Percentiles rank a stretch among this genome's conserved stretches.
These are phyloP conservation scores for Arxiozyma bovina DNA, from an alignment of 1,139 yeast genomes.

Conservation along the genomic window DNA sequence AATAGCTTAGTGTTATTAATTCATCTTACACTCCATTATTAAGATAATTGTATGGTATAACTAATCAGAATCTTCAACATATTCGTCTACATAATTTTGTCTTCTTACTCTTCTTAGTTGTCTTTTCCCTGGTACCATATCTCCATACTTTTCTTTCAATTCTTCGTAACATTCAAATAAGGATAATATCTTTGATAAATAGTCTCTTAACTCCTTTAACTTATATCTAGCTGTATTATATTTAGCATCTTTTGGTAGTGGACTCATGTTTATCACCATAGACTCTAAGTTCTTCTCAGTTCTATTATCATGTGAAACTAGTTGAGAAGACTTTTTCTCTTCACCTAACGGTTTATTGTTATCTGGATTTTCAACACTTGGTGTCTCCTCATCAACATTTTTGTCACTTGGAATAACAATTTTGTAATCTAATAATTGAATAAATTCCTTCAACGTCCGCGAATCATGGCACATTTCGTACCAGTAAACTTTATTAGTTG, in stretches of 20 bases:
- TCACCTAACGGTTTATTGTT: background rate
- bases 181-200: conserved; percentile 18
- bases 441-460: conserved; percentile 21
- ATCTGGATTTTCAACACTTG: background rate
- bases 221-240: conserved; percentile 26
- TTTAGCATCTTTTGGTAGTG: conserved; percentile 27
- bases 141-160: conserved; percentile 22
- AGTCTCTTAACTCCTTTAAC: conserved; percentile 19
- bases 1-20: too few relatives aligned
- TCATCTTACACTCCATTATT: conserved; percentile 7
- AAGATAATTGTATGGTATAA: background rate
- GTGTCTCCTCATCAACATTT: conserved; percentile 4
- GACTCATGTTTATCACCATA: conserved; percentile 19
- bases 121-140: conserved; percentile 26
- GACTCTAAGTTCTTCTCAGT: conserved; percentile 1
- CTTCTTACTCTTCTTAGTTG: conserved; percentile 27
- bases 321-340: background rate
- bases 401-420: conserved; percentile 12
- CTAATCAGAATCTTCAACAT: conserved; percentile 11
- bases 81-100: conserved; percentile 21
- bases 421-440: conserved; percentile 24
- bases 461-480: conserved; percentile 29
- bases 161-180: conserved; percentile 23
- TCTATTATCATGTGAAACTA: background rate
- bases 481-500: conserved; percentile 23